phyloP scores from a whole-genome alignment of 225 moss, liverwort and hornwort species.

The Takakia lepidozioides region DNA sequence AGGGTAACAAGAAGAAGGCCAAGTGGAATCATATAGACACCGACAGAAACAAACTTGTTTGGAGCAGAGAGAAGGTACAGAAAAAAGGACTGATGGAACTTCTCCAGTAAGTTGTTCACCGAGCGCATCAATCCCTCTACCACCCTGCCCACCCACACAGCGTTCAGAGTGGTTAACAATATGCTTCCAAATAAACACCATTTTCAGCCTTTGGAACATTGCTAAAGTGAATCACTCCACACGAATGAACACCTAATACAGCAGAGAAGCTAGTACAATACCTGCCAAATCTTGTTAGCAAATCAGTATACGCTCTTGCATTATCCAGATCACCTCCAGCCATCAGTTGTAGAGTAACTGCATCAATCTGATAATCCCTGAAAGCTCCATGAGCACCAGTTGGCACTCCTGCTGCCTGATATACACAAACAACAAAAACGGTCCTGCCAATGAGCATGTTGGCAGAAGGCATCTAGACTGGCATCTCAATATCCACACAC shows the following conservation, averaged over 20 bases:
- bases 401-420: constrained; percentile 82
- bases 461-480: too few species aligned
- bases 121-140: constrained; percentile 88
- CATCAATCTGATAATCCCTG: constrained; percentile 92
- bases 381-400: constrained; percentile 95
- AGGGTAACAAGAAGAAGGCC: constrained; percentile 77
- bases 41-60: constrained; percentile 80
- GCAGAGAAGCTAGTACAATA: too few species aligned
- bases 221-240: background rate
- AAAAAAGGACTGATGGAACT: constrained; percentile 97
- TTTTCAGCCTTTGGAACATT: background rate
- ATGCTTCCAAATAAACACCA: background rate
- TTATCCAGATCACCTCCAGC: constrained; percentile 46
- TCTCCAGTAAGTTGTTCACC: constrained; percentile 90
- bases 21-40: constrained; percentile 91
- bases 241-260: background rate
- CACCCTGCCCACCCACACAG: constrained; percentile 35
- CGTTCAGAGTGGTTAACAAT: background rate
- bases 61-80: constrained; percentile 78
- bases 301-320: constrained; percentile 37
- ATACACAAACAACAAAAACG: too few species aligned
- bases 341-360: constrained; percentile 68
- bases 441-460: too few species aligned
- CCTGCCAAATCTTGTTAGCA: constrained; percentile 80
- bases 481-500: too few species aligned